Evolutionary conservation across 1,284 basidiomycete species (phyloP), one percentile per base, ranked within the genome.

Genomic region (Amylostereum areolatum): DNA sequence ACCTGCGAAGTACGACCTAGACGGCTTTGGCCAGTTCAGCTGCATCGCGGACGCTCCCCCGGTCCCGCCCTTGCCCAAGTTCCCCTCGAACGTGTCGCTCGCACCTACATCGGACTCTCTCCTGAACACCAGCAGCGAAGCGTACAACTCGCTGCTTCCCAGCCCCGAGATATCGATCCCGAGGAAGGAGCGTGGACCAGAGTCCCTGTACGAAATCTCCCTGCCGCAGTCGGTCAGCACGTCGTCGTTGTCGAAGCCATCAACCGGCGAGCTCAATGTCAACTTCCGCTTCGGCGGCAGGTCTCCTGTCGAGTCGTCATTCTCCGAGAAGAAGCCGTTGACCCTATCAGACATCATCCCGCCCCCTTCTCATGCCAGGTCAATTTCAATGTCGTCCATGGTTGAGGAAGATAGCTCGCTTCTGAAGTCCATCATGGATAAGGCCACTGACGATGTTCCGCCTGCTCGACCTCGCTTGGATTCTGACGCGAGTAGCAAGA

Each of bases 281-380:
- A 72, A 79, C 34, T 89, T 89, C 75, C 84, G 73, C 59, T 89
- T 89, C 54, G 85, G 87, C 30, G 84, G 84, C 29, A 67, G 69
- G 40, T 43, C 41, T 11, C 37, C 37, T 6, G 27, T n/a, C 37
- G 12, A 6, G 37, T 70, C 72, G 2, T 66, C 68, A 0, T 50
- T 60, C 28, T 39, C 55, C 32, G 46, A 51, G 41, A 55, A 62
- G 43, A 64, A 67, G 53, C 69, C 70, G 0, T 59, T 85, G 48
- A 85, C 83, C 1, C 66, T 88, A 11, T 81, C 84, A 0, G 83
- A 89, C 54, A 87, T 89, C 62, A 83, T 89, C 41, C 85, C 86
- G 4, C 78, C 84, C 0, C 71, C 74, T 0, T 66, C 74, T 5
- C 72, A 80, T 55, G 72, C 68, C 11, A 71, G 74, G 30, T 69